Conservation (phyloP, 202 grass and related monocot species). For the Carex arenaria region DNA sequence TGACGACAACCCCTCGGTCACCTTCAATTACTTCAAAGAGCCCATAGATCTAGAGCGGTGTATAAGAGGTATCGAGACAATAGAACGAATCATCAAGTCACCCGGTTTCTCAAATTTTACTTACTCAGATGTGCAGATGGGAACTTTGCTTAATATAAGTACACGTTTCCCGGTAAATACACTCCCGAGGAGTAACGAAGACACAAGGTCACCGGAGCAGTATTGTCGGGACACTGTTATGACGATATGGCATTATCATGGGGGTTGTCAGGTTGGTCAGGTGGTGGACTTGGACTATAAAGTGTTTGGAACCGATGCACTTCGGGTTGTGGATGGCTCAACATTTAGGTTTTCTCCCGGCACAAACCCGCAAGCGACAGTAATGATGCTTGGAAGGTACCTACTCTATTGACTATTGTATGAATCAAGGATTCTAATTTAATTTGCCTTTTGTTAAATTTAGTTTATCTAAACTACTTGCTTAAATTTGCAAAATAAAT, state of each 20-base stretch:
- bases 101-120: constrained; percentile 54
- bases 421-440: neutral
- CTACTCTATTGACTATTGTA: neutral
- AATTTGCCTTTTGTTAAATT: neutral
- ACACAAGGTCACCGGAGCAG: constrained; percentile 63
- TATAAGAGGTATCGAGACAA: constrained; percentile 49
- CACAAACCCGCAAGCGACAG: constrained; percentile 85
- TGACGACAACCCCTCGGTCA: constrained; percentile 55
- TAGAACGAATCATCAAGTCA: constrained; percentile 59
- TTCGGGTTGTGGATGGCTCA: constrained; percentile 66
- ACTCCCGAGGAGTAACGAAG: constrained; percentile 52
- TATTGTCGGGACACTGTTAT: constrained; percentile 77
- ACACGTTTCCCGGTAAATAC: constrained; percentile 67
- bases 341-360: constrained; percentile 69
- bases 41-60: constrained; percentile 56
- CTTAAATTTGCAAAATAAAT: neutral
- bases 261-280: constrained; percentile 57
- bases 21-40: constrained; percentile 87
- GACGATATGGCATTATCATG: constrained; percentile 88
- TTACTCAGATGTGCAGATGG: constrained; percentile 52
- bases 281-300: constrained; percentile 64
- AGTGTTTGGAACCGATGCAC: constrained; percentile 42
- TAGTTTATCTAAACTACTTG: neutral
- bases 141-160: constrained; percentile 36
- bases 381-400: constrained; percentile 92